Conservation (phyloP, 176 grass and related monocot species). For the Bonia amplexicaulis region DNA sequence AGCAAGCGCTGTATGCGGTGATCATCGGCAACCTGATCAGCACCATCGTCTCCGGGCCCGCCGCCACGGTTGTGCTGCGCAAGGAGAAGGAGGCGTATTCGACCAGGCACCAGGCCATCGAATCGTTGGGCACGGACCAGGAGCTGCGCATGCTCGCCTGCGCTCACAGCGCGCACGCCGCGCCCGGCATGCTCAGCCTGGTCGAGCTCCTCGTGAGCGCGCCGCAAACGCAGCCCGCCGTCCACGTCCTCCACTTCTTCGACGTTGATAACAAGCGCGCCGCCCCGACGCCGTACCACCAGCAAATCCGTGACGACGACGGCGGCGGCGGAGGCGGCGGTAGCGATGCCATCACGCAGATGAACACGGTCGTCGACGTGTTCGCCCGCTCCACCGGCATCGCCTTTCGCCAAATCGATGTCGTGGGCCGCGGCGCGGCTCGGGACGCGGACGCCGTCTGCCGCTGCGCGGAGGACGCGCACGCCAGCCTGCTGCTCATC, state of each 20-base stretch:
- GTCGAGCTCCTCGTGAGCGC: slow-evolving; percentile 27
- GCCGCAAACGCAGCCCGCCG: slow-evolving; percentile 20
- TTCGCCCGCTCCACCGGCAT: slow-evolving; percentile 28
- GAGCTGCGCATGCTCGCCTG: slow-evolving; percentile 37
- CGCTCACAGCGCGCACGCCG: slow-evolving; percentile 32
- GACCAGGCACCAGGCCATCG: slow-evolving; percentile 33
- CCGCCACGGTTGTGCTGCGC: slow-evolving; percentile 11
- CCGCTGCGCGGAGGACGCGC: not conserved
- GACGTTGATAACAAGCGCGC: not conserved
- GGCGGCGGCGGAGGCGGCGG: not conserved
- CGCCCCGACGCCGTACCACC: not conserved
- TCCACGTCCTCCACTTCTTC: slow-evolving; percentile 40
- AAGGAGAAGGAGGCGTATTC: slow-evolving; percentile 33
- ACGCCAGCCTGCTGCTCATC: not conserved
- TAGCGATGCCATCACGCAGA: not conserved
- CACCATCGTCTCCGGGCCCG: slow-evolving; percentile 33
- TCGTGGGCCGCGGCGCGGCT: not conserved
- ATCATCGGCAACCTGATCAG: slow-evolving; percentile 50
- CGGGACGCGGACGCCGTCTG: slow-evolving; percentile 14
- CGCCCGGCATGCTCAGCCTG: slow-evolving; percentile 31
- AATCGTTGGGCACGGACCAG: not conserved
- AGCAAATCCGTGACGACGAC: not conserved
- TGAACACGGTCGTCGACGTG: slow-evolving; percentile 38
- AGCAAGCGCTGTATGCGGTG: slow-evolving; percentile 51
- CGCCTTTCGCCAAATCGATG: slow-evolving; percentile 27